A percentile compares a stretch with the other conserved stretches of the same genome.
Evolutionary conservation across 257 asterid genomes (phyloP).

Genomic region (Solanum pennellii): DNA sequence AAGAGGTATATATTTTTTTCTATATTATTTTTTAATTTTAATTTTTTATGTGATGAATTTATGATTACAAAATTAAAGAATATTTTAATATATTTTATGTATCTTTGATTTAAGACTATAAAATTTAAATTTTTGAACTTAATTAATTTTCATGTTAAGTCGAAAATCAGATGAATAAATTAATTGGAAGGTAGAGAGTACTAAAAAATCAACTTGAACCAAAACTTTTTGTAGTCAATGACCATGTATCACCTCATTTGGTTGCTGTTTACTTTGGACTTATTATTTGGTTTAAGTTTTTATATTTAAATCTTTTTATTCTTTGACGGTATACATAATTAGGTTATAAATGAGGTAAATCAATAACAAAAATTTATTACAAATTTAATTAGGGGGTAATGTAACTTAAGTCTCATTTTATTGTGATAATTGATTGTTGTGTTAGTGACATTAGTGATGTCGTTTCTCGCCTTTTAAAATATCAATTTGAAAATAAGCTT

Average conservation of each 20-base stretch:
- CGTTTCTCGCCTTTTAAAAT: not conserved
- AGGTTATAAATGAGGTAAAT: not conserved
- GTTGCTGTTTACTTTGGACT: not conserved
- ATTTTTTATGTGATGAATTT: accelerated
- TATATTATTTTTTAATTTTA: not conserved
- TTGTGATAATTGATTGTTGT: too few species aligned
- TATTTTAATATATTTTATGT: not conserved
- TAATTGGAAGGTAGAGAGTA: not conserved
- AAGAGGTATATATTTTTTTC: accelerated
- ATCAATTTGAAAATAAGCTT: not conserved
- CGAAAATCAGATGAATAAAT: not conserved
- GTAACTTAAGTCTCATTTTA: not conserved
- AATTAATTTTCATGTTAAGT: not conserved
- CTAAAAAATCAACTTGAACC: not conserved
- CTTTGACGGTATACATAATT: not conserved
- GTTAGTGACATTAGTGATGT: not conserved
- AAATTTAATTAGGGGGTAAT: not conserved
- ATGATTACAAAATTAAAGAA: not conserved
- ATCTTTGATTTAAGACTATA: not conserved
- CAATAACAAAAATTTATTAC: not conserved
- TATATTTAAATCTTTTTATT: not conserved
- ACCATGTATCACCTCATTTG: not conserved
- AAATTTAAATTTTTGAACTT: accelerated
- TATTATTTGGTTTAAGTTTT: not conserved
- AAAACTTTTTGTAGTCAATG: not conserved